phyloP scores from a whole-genome alignment of 805 yeast genomes.

The Vanderwaltozyma verrucispora region DNA sequence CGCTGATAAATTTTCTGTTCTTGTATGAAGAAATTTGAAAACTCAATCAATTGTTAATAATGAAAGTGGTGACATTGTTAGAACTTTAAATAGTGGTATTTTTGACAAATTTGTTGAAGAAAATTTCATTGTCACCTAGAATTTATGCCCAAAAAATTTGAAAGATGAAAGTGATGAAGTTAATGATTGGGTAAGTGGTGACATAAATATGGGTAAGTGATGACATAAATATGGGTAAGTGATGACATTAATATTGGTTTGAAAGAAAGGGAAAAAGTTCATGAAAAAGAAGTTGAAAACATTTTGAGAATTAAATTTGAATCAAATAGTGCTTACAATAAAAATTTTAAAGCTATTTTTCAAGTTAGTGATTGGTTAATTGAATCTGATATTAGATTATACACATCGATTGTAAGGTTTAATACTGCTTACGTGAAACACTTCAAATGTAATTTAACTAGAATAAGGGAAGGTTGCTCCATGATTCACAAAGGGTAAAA shows the following conservation, averaged over 20 bases:
- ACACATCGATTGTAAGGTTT: conserved; percentile 79
- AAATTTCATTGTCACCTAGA: conserved; percentile 22
- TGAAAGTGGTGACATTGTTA: conserved; percentile 81
- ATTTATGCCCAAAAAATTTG: conserved; percentile 52
- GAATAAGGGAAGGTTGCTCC: conserved; percentile 74
- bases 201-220: conserved; percentile 85
- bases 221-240: conserved; percentile 79
- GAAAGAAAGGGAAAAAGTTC: conserved; percentile 73
- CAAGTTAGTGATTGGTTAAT: conserved; percentile 59
- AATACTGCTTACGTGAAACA: conserved; percentile 93
- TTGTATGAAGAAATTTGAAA: conserved; percentile 86
- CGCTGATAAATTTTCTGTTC: conserved; percentile 81
- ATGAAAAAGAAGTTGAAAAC: conserved; percentile 63
- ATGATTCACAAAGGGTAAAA: conserved; percentile 68
- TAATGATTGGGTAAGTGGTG: conserved; percentile 74
- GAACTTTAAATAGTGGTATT: conserved; percentile 73
- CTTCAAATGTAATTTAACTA: conserved; percentile 82
- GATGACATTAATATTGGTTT: conserved; percentile 94
- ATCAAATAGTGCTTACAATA: conserved; percentile 11
- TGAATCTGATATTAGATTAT: conserved; percentile 85
- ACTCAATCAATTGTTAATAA: conserved; percentile 77
- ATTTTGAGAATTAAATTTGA: conserved; percentile 40
- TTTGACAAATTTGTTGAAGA: conserved; percentile 42
- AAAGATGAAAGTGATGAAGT: conserved; percentile 57
- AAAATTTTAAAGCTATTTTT: too few relatives aligned